phyloP scores from a whole-genome alignment of 139 green algal species.

The Marvania coccoides region DNA sequence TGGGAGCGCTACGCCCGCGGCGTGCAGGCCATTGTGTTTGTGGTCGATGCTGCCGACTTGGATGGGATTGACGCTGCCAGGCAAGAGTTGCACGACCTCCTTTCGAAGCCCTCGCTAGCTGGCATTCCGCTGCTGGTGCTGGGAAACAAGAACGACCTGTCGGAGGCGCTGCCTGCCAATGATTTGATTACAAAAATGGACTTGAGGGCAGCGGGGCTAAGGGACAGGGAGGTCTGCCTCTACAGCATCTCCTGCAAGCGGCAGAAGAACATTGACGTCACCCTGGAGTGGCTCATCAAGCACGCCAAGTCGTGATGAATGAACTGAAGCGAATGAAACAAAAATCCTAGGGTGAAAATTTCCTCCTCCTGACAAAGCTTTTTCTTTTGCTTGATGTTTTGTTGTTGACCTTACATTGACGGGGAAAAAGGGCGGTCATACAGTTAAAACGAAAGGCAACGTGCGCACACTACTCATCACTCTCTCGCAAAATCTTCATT shows the following conservation, averaged over 20 bases:
- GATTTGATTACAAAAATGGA: conserved; percentile 74
- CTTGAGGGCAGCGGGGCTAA: conserved; percentile 38
- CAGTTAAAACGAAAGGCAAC: no score
- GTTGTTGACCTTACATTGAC: background rate
- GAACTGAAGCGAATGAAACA: no score
- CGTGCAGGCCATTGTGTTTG: conserved; percentile 92
- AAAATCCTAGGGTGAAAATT: no score
- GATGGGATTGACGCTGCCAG: conserved; percentile 61
- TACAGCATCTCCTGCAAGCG: conserved; percentile 95
- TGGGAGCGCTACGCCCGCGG: conserved; percentile 99
- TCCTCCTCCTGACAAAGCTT: no score
- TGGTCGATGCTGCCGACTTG: conserved; percentile 91
- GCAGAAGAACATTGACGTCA: conserved; percentile 90
- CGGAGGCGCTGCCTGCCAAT: conserved; percentile 58
- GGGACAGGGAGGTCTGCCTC: conserved; percentile 77
- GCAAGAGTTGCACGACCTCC: conserved; percentile 59
- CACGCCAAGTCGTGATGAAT: conserved; percentile 62
- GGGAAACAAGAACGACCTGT: conserved; percentile 97
- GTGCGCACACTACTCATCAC: no score
- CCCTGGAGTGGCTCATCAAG: conserved; percentile 87
- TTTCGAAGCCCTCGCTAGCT: conserved; percentile 57
- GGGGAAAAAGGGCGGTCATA: no score
- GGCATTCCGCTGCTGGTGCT: conserved; percentile 93
- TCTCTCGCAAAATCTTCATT: background rate
- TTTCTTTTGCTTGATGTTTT: background rate